Base-by-base conservation (phyloP, 768 basidiomycete species). In the Suillus subalutaceus region DNA sequence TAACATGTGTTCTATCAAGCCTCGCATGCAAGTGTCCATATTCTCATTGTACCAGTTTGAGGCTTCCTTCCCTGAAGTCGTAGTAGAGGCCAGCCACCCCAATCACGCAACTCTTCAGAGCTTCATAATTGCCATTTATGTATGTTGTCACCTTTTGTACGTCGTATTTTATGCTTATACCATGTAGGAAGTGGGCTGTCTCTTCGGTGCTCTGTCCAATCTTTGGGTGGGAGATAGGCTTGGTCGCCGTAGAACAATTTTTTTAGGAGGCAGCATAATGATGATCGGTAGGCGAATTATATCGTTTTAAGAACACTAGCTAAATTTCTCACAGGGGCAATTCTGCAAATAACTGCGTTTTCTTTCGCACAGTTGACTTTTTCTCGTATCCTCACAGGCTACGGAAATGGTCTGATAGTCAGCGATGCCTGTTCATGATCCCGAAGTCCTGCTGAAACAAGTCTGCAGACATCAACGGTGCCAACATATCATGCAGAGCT, bases 401-500 rank as follows among this genome's bases (percentile, higher is more conserved):
- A 81, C 13, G 80, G 81, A 1, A 83, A 83, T 65, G 83, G 82
- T 30, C 61, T 82, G 52, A 77, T 77, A 58, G 78, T 78, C 40
- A 55, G 75, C 72, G 12, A 10, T 15, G 30, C 32, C 2, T 13
- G 8, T 38, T n/a, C 4, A 3, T 13, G 2, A 37, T 3, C 4
- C 16, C 23, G 9, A 38, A 41, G 18, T 63, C 6, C 6, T 35
- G 12, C 55, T 63, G 62, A 43, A n/a, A 52, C 2, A 4, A 32
- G 18, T 10, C 32, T 30, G 37, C 66, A 82, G 75, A 83, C 83
- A 3, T 82, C 81, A 6, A 81, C 81, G 3, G 77, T 81, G 0
- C 83, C 83, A 1, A 73, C 79, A 7, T 84, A 81, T 68, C 81
- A 82, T 67, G 79, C 81, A 0, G 83, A 84, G 71, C 82, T 81